These are phyloP conservation scores for Mortierella claussenii DNA, from an alignment of 192 early-diverging fungal species.

Conservation along the genomic window DNA sequence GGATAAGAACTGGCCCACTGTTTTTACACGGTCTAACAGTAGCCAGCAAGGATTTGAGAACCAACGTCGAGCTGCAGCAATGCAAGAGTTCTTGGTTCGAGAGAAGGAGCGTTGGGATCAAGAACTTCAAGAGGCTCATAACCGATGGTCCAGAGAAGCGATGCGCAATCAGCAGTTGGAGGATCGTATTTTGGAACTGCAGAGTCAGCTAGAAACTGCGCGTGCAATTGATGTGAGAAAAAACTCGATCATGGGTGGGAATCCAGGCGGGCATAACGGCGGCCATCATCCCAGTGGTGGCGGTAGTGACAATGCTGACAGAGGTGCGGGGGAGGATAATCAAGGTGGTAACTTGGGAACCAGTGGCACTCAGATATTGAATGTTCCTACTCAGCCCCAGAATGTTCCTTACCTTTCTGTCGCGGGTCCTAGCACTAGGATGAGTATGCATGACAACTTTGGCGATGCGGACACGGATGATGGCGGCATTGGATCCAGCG, in stretches of 20 bases:
- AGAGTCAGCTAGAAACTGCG: conserved; percentile 36
- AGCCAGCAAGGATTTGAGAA: conserved; percentile 30
- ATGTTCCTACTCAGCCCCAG: conserved; percentile 14
- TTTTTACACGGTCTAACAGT: conserved; percentile 22
- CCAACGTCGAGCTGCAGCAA: conserved; percentile 21
- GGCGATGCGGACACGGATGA: conserved; percentile 35
- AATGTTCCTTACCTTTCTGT: conserved; percentile 10
- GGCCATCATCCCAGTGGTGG: conserved; percentile 3
- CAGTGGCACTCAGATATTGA: conserved; percentile 1
- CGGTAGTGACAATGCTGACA: neutral
- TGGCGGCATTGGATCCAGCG: conserved; percentile 25
- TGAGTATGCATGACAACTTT: conserved; percentile 18
- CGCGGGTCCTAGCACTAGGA: neutral
- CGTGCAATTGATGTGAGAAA: conserved; percentile 27
- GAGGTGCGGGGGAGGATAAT: neutral
- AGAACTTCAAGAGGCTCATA: conserved; percentile 43
- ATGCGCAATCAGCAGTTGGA: conserved; percentile 41
- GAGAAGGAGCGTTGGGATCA: conserved; percentile 51
- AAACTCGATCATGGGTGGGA: neutral
- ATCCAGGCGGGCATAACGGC: neutral
- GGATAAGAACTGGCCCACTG: conserved; percentile 13
- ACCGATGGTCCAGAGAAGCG: conserved; percentile 29
- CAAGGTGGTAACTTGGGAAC: too few relatives aligned
- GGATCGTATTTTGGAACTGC: conserved; percentile 44
- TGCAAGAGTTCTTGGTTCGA: conserved; percentile 37